These are phyloP conservation scores for Dendrobium huoshanense DNA, from an alignment of 106 monocot genomes.

Conservation along the genomic window DNA sequence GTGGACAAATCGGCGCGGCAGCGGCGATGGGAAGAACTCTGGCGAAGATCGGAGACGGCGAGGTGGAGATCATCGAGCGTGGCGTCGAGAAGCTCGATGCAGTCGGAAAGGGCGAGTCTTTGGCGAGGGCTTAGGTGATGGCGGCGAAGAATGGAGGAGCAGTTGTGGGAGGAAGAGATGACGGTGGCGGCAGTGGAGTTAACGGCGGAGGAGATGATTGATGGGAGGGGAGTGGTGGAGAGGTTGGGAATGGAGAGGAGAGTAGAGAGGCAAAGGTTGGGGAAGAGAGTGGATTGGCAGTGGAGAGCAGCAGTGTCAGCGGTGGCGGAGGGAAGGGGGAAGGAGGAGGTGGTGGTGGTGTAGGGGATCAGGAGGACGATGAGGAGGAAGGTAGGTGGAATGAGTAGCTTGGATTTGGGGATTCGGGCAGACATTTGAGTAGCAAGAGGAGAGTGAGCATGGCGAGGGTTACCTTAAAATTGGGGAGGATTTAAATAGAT, in stretches of 20 bases:
- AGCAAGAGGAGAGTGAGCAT: too few species aligned
- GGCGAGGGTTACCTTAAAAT: too few species aligned
- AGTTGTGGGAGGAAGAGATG: constrained; percentile 25
- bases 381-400: background rate
- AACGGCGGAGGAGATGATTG: constrained; percentile 40
- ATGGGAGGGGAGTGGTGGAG: constrained; percentile 35
- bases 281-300: constrained; percentile 60
- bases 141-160: constrained; percentile 27
- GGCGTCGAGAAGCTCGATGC: constrained; percentile 63
- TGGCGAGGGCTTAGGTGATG: constrained; percentile 23
- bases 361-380: background rate
- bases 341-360: background rate
- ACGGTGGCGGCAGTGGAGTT: constrained; percentile 35
- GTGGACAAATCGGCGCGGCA: constrained; percentile 33
- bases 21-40: background rate
- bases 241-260: constrained; percentile 44
- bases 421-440: too few species aligned
- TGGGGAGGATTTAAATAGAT: too few species aligned
- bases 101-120: constrained; percentile 56
- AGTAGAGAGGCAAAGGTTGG: constrained; percentile 56
- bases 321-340: background rate
- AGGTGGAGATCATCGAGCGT: constrained; percentile 44
- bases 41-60: constrained; percentile 24
- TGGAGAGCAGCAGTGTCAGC: constrained; percentile 7
- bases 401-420: background rate